Evolutionary conservation across 1,284 basidiomycete genomes (phyloP).

Genomic region (Ceratobasidium theobromae): DNA sequence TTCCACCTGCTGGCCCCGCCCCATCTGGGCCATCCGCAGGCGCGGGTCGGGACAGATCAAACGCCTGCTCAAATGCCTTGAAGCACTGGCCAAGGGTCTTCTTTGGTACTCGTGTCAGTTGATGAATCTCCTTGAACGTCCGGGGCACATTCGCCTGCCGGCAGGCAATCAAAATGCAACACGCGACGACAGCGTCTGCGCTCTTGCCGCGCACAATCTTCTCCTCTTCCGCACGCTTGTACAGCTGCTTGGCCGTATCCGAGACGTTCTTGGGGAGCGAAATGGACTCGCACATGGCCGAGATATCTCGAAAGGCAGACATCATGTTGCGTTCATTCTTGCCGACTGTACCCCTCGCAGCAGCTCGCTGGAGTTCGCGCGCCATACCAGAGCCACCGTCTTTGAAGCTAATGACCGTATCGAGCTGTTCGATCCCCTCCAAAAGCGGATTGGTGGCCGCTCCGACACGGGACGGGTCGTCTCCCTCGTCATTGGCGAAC

Average conservation of each 20-base stretch:
- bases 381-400: slow-evolving; percentile 94
- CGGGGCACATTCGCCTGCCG: slow-evolving; percentile 90
- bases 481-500: slow-evolving; percentile 98
- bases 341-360: slow-evolving; percentile 67
- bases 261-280: slow-evolving; percentile 92
- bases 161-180: slow-evolving; percentile 98
- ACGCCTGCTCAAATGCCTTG: slow-evolving; percentile 90
- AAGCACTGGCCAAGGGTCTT: slow-evolving; percentile 95
- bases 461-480: slow-evolving; percentile 99
- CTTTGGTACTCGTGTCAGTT: slow-evolving; percentile 90
- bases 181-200: slow-evolving; percentile 90
- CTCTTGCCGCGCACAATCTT: slow-evolving; percentile 91
- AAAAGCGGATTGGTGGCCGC: slow-evolving; percentile 90
- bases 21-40: slow-evolving; percentile 38
- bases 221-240: slow-evolving; percentile 95
- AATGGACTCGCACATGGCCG: slow-evolving; percentile 92
- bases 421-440: slow-evolving; percentile 91
- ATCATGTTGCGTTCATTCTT: slow-evolving; percentile 83
- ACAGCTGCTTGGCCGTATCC: slow-evolving; percentile 95
- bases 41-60: slow-evolving; percentile 61
- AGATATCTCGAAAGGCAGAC: slow-evolving; percentile 88
- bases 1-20: slow-evolving; percentile 46
- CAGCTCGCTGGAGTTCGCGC: slow-evolving; percentile 89
- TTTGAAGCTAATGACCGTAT: slow-evolving; percentile 92
- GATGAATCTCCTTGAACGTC: slow-evolving; percentile 95